Conservation (phyloP, 106 monocot genomes). For the Apostasia ramifera region DNA sequence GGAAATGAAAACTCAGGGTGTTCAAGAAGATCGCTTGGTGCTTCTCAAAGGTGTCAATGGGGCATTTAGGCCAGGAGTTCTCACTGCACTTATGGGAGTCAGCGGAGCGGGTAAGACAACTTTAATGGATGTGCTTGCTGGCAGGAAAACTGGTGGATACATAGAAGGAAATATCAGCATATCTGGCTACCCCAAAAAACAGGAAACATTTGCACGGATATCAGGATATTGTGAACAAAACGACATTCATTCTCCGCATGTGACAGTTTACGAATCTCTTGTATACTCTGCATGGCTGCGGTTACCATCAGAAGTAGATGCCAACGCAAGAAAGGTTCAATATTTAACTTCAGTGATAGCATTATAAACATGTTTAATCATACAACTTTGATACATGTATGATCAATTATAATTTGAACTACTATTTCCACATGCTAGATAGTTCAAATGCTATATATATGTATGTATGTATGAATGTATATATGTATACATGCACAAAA, state of each 20-base stretch:
- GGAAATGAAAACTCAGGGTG: constrained; percentile 56
- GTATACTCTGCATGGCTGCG: constrained; percentile 69
- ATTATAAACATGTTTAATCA: too few species aligned
- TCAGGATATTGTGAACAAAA: constrained; percentile 69
- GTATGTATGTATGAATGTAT: too few species aligned
- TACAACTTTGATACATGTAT: too few species aligned
- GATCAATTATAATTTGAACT: too few species aligned
- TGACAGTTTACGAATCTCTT: constrained; percentile 59
- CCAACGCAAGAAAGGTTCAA: constrained; percentile 30
- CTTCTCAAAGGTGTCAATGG: constrained; percentile 51
- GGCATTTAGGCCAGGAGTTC: constrained; percentile 61
- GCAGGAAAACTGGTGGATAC: constrained; percentile 58
- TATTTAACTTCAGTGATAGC: background rate
- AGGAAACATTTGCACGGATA: constrained; percentile 57
- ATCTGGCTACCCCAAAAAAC: constrained; percentile 62
- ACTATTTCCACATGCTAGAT: too few species aligned
- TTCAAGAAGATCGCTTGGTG: constrained; percentile 27
- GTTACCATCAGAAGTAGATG: constrained; percentile 39
- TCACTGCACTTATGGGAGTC: constrained; percentile 61
- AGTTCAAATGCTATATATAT: too few species aligned
- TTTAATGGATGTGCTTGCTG: constrained; percentile 68
- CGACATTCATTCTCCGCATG: constrained; percentile 63
- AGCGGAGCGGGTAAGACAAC: constrained; percentile 75
- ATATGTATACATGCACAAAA: too few species aligned
- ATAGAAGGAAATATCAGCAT: constrained; percentile 49